A percentile compares a stretch with the other conserved stretches of the same genome.
These are phyloP conservation scores for Trifolium pratense DNA, from an alignment of 306 rosid genomes.

Conservation along the genomic window DNA sequence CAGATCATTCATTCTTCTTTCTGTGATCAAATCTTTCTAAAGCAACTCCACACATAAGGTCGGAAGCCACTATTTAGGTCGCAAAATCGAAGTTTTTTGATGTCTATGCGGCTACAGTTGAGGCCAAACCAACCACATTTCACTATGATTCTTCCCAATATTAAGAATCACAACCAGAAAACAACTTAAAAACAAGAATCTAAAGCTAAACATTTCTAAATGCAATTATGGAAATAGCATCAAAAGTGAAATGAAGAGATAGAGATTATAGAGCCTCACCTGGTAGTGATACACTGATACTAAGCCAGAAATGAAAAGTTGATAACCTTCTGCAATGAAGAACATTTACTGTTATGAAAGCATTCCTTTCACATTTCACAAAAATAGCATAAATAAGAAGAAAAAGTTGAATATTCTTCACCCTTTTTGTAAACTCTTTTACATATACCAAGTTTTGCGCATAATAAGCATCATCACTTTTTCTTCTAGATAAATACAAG, in stretches of 20 bases:
- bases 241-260: slow-evolving; percentile 1
- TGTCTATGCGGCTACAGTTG: not conserved
- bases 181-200: not conserved
- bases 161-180: not conserved
- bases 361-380: not conserved
- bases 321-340: slow-evolving; percentile 44
- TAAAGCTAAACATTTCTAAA: slow-evolving; percentile 16
- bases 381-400: not conserved
- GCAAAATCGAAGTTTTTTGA: not conserved
- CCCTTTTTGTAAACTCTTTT: not conserved
- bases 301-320: not conserved
- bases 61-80: not conserved
- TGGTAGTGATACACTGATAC: not conserved
- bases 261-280: slow-evolving; percentile 20
- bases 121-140: not conserved
- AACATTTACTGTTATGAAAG: slow-evolving; percentile 1
- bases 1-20: not conserved
- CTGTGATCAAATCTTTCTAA: slow-evolving; percentile 9
- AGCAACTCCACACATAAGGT: not conserved
- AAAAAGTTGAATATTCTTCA: not conserved
- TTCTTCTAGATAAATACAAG: slow-evolving; percentile 38
- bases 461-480: not conserved
- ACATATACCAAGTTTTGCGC: not conserved
- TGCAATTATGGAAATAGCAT: slow-evolving; percentile 15
- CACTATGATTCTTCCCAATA: not conserved